Evolutionary conservation across 306 rosid genomes (phyloP).

Genomic region (Fragaria nilgerrensis): DNA sequence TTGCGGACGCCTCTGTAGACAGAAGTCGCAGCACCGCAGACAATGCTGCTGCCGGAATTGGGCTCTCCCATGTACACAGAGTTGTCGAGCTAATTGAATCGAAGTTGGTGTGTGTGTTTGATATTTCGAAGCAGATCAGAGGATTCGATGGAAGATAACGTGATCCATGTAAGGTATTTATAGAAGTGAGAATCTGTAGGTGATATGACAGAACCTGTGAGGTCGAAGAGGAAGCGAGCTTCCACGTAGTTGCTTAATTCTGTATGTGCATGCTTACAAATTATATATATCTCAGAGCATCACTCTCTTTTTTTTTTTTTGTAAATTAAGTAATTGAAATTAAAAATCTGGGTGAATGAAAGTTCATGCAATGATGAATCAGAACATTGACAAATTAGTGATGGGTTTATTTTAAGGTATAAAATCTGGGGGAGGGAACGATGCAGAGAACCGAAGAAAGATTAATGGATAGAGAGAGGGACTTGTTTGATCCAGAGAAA

Average conservation of each 20-base stretch:
- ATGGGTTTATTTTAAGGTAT: slow-evolving; percentile 19
- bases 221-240: slow-evolving; percentile 27
- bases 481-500: background rate
- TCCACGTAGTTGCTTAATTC: slow-evolving; percentile 51
- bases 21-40: slow-evolving; percentile 52
- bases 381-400: slow-evolving; percentile 9
- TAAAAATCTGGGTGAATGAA: slow-evolving; percentile 2
- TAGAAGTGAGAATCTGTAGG: slow-evolving; percentile 36
- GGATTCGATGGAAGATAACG: slow-evolving; percentile 20
- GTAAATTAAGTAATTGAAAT: background rate
- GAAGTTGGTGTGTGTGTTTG: background rate
- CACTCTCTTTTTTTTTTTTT: background rate
- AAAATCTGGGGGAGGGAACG: background rate
- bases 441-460: background rate
- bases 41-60: slow-evolving; percentile 12
- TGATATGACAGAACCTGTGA: slow-evolving; percentile 17
- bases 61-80: slow-evolving; percentile 30
- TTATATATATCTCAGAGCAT: background rate
- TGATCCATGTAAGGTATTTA: slow-evolving; percentile 43
- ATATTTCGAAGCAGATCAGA: background rate
- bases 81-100: background rate
- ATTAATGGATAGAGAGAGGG: background rate
- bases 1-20: slow-evolving; percentile 84
- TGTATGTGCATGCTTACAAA: background rate
- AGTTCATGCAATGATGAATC: slow-evolving; percentile 3